Conservation (phyloP, 495 filamentous ascomycete species). For the Talaromyces wortmannii region DNA sequence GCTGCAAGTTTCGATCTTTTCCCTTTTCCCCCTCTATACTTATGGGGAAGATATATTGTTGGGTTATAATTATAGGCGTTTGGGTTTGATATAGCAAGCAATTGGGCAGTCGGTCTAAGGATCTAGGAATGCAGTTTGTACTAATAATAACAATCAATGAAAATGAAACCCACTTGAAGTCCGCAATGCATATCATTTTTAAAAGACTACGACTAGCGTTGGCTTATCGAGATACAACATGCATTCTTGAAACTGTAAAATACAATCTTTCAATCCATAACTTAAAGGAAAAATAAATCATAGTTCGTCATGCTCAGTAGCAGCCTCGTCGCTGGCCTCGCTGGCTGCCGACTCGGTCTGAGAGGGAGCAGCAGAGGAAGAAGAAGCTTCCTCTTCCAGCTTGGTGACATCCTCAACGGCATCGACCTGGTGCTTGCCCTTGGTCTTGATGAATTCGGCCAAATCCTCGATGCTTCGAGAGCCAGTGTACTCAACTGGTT, state of each 20-base stretch:
- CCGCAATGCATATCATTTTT: no score
- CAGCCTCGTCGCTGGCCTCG: slow-evolving; percentile 18
- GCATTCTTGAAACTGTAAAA: not conserved
- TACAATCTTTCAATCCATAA: not conserved
- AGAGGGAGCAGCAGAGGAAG: slow-evolving; percentile 18
- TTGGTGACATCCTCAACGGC: slow-evolving; percentile 43
- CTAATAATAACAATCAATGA: no score
- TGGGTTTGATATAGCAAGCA: no score
- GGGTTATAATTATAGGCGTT: no score
- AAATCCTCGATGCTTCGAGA: slow-evolving; percentile 91
- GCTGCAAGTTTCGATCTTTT: not conserved
- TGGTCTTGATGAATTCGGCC: slow-evolving; percentile 87
- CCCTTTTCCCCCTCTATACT: not conserved
- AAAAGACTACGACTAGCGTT: no score
- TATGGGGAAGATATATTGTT: not conserved
- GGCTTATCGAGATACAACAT: not conserved
- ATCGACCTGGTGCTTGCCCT: slow-evolving; percentile 80
- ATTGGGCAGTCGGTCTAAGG: no score
- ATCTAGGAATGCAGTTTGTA: no score
- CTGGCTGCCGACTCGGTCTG: slow-evolving; percentile 11
- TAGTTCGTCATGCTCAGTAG: slow-evolving; percentile 31
- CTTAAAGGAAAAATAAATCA: slow-evolving; percentile 11
- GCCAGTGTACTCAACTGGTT: slow-evolving; percentile 81
- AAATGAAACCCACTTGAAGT: no score
- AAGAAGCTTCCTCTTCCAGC: slow-evolving; percentile 18